These are phyloP conservation scores for Microbotryum saponariae DNA, from an alignment of 1,284 basidiomycete genomes.

Conservation along the genomic window DNA sequence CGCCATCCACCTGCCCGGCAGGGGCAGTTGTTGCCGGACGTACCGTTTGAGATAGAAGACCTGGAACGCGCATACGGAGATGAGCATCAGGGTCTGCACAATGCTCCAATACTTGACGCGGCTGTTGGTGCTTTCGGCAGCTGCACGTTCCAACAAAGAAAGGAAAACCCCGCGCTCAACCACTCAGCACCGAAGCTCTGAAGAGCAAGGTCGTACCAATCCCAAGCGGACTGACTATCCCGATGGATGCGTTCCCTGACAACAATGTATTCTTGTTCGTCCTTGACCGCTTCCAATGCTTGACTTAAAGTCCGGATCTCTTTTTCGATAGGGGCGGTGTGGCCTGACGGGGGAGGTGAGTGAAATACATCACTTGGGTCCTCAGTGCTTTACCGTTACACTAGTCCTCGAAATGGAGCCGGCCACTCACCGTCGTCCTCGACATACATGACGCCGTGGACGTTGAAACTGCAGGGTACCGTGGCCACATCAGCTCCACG, in stretches of 20 bases:
- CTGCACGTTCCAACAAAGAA: slow-evolving; percentile 29
- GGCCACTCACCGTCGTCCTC: slow-evolving; percentile 63
- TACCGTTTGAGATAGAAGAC: slow-evolving; percentile 70
- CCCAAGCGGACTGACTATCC: slow-evolving; percentile 53
- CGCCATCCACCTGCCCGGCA: neutral
- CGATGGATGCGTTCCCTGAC: slow-evolving; percentile 87
- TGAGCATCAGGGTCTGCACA: slow-evolving; percentile 75
- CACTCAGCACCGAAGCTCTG: too few species aligned
- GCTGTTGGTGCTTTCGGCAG: slow-evolving; percentile 57
- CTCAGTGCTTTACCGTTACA: too few species aligned
- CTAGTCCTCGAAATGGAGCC: too few species aligned
- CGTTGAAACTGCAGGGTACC: slow-evolving; percentile 71
- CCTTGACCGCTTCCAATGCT: slow-evolving; percentile 82
- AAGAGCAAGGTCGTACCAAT: neutral
- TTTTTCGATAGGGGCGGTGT: slow-evolving; percentile 84
- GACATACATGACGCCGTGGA: slow-evolving; percentile 92
- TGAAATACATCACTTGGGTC: neutral
- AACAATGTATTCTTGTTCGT: slow-evolving; percentile 98
- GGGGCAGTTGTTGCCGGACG: neutral
- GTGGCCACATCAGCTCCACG: slow-evolving; percentile 2
- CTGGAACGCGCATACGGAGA: slow-evolving; percentile 90
- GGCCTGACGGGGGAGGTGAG: slow-evolving; percentile 32
- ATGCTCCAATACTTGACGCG: slow-evolving; percentile 99
- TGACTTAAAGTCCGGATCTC: slow-evolving; percentile 86
- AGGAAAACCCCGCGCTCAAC: slow-evolving; percentile 1